Evolutionary conservation across 2,329 filamentous ascomycete species (phyloP), one percentile per base, ranked within the genome.

Genomic region (Ramularia endophylla): DNA sequence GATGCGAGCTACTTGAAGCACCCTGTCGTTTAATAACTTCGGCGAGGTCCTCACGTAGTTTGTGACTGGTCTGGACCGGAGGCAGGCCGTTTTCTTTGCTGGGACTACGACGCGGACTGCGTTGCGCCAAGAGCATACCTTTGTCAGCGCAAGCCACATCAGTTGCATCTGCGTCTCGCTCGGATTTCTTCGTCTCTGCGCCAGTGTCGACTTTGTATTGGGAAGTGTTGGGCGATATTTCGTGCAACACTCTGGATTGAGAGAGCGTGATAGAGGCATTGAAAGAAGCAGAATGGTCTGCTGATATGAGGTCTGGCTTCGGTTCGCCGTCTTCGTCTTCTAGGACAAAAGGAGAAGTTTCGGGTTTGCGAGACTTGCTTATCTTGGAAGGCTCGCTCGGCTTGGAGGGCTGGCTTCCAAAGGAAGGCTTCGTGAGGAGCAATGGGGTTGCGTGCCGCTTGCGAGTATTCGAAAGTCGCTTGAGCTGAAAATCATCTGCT

Each of bases 381-480:
- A 35, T 11, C 9, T 17, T 40, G 13, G 43, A 31, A 16, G 36
- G 15, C 12, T 28, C 20, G 22, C 28, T 30, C 2, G 38, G 17
- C n/a, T 38, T 12, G 8, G 34, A 20, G 8, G 39, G 30, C 8
- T 13, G 25, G 11, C 22, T 25, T 25, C 22, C 22, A 6, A 25
- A 6, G 22, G 22, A 25, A 38, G 44, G 43, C 40, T 44, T 57
- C 27, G 62, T 44, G 2, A 50, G 38, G 18, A 62, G 45, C 8
- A 57, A 47, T n/a, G 59, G 53, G n/a, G 58, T 57, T 3, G 51
- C 38, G 30, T 53, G 54, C 13, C 56, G 52, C 29, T 51, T 60
- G 25, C 59, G 53, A 9, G 51, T 55, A 16, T 54, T 57, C 6
- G 60, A 62, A 8, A 63, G 51, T 15, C 59, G 56, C 35, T 59